Percentiles rank a stretch among this genome's conserved stretches.
phyloP scores from a whole-genome alignment of 768 basidiomycete species.

The Cytidiella melzeri region DNA sequence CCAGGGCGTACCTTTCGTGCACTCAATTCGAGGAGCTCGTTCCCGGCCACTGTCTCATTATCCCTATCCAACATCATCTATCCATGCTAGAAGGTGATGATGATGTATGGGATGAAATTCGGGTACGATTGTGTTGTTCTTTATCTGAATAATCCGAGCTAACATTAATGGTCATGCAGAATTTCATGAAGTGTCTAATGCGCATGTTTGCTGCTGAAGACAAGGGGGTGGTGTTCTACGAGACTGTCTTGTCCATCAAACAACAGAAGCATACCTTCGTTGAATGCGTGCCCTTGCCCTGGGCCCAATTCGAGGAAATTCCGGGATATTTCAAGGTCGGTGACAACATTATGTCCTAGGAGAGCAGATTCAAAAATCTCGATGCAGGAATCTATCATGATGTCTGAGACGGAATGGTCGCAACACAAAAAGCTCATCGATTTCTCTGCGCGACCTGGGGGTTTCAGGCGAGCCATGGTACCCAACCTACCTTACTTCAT shows the following conservation, averaged over 20 bases:
- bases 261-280: constrained; percentile 89
- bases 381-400: constrained; percentile 81
- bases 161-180: constrained; percentile 30
- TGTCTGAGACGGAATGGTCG: constrained; percentile 95
- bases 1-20: constrained; percentile 85
- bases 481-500: constrained; percentile 97
- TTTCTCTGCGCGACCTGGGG: constrained; percentile 84
- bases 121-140: constrained; percentile 44
- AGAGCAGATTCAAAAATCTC: neutral
- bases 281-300: constrained; percentile 90
- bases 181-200: constrained; percentile 91
- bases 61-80: constrained; percentile 92
- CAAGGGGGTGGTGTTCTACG: constrained; percentile 92
- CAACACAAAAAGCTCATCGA: constrained; percentile 97
- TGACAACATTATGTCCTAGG: too few species aligned
- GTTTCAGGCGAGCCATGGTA: constrained; percentile 93
- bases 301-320: constrained; percentile 78
- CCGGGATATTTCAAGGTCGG: constrained; percentile 90
- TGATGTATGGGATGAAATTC: constrained; percentile 97
- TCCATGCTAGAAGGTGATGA: constrained; percentile 92
- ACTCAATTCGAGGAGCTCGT: constrained; percentile 85
- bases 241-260: constrained; percentile 84
- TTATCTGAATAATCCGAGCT: neutral
- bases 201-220: constrained; percentile 90
- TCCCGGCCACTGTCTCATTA: constrained; percentile 88